Evolutionary conservation across 225 moss, liverwort and hornwort species (phyloP).

Genomic region (Asterella californica): DNA sequence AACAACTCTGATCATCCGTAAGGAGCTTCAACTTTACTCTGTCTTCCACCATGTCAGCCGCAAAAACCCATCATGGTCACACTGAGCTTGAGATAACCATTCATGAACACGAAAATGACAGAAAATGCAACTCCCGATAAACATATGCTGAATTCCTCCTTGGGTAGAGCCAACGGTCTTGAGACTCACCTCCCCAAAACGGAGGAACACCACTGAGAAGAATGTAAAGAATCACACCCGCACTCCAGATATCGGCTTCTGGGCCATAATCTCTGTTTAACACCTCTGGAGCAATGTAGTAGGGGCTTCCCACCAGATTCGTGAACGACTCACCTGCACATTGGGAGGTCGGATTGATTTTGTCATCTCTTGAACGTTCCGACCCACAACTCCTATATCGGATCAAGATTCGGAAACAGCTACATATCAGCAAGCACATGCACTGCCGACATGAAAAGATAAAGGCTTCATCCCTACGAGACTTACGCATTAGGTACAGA

Average conservation of each 20-base stretch:
- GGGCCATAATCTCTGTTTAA: slow-evolving; percentile 10
- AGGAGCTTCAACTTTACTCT: background rate
- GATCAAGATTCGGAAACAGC: background rate
- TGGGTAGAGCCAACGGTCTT: background rate
- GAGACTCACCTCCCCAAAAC: slow-evolving; percentile 20
- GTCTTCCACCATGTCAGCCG: background rate
- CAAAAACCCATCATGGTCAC: background rate
- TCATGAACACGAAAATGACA: background rate
- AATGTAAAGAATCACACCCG: slow-evolving; percentile 24
- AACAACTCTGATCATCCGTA: background rate
- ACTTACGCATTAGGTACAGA: background rate
- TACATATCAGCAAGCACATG: background rate
- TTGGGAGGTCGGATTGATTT: background rate
- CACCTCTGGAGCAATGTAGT: slow-evolving; percentile 27
- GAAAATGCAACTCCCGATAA: too few species aligned
- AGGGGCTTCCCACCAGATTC: slow-evolving; percentile 21
- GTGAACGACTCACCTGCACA: slow-evolving; percentile 20
- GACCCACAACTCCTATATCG: background rate
- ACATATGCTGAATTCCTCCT: too few species aligned
- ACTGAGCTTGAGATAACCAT: background rate
- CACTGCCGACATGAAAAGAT: background rate
- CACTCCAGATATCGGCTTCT: slow-evolving; percentile 24
- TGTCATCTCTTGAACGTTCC: background rate
- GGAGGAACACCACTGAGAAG: slow-evolving; percentile 24
- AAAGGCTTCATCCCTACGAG: too few species aligned